Evolutionary conservation across 2,329 filamentous ascomycete species (phyloP).

Genomic region (Pseudogymnoascus sp.): DNA sequence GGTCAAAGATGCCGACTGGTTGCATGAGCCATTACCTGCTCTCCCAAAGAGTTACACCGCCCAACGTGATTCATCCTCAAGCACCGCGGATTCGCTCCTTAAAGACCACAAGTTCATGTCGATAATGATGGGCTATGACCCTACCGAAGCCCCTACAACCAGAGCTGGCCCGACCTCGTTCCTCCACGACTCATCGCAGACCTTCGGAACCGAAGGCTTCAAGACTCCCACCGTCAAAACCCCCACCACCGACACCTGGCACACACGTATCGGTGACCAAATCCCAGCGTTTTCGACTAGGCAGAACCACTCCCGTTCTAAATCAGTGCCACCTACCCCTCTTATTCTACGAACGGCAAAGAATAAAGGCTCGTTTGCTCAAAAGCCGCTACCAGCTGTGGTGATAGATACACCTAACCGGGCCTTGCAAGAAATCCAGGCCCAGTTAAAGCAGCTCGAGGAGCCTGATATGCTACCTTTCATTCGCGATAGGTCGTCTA

Average conservation of each 20-base stretch:
- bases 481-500: not conserved
- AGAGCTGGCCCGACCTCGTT: slow-evolving; percentile 19
- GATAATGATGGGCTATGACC: slow-evolving; percentile 5
- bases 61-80: not conserved
- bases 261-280: slow-evolving; percentile 52
- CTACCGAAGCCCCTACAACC: not conserved
- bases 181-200: slow-evolving; percentile 26
- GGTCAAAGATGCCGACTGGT: not conserved
- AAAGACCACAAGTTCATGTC: slow-evolving; percentile 1
- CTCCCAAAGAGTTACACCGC: not conserved
- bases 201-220: not conserved
- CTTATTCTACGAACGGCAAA: slow-evolving; percentile 41
- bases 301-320: slow-evolving; percentile 37
- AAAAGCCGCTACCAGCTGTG: slow-evolving; percentile 23
- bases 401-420: slow-evolving; percentile 23
- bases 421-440: slow-evolving; percentile 27
- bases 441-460: slow-evolving; percentile 27
- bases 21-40: not conserved
- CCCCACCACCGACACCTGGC: slow-evolving; percentile 35
- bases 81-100: not conserved
- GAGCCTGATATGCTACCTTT: slow-evolving; percentile 16
- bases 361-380: slow-evolving; percentile 39
- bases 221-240: slow-evolving; percentile 5
- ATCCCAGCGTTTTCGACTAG: slow-evolving; percentile 54
- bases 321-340: slow-evolving; percentile 50